Base-by-base conservation (phyloP, 148 eudicot genomes). In the Persicaria maculosa region DNA sequence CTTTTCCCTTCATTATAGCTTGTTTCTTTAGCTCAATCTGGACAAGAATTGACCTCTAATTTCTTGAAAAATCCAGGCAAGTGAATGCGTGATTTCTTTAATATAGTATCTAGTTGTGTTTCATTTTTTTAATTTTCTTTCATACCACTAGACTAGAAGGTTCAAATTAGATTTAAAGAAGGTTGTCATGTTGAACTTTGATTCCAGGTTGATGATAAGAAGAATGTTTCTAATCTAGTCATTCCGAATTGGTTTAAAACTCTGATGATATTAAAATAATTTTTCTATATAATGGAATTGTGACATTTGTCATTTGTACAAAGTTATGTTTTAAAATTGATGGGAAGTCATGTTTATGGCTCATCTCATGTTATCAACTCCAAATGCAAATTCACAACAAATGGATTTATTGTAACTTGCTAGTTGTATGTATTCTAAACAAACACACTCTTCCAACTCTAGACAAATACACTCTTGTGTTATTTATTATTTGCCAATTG, bases 11-110 rank as follows among this genome's bases (percentile, higher is more conserved):
- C 50, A 22, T 54, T n/a, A 9, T 81, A 93, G 97, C 76, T 93
- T 75, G 78, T 90, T 48, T 87, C 96, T 74, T 61, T 90, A 77
- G 97, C 90, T 72, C 96, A 93, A 90, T 90, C 81, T 47, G 97
- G 97, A 75, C 76, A 81, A 78, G 88, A 87, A 77, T 57, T 88
- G 64, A 84, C 79, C 61, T 69, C 83, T 17, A 90, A 84, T 82
- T 75, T 88, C 75, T 84, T 90, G 8, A 80, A 82, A 68, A 72
- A 68, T 62, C 72, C 76, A 79, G 83, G 89, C 78, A 77, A 76
- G 81, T 61, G 15, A 59, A 59, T 59, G 43, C 40, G 9, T 59
- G 43, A 14, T 25, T 59, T 22, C 9, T 40, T 59, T 5, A 9
- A 59, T 4, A 5, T 7, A 25, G 3, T 14, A 15, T 57, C 7